Conservation (phyloP, 805 yeast species). For the Yamadazyma sp. region DNA sequence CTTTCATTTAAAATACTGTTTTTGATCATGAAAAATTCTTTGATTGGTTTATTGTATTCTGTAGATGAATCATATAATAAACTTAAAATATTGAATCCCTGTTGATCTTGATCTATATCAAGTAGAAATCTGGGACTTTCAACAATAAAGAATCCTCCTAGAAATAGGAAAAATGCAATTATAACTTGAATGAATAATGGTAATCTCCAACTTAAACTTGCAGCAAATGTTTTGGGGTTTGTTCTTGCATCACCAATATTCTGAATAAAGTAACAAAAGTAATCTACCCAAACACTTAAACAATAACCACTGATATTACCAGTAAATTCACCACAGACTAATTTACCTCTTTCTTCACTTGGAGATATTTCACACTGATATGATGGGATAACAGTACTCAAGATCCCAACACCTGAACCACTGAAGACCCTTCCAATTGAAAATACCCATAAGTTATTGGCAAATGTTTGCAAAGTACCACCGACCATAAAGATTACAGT, state of each 20-base stretch:
- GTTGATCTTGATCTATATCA: conserved; percentile 70
- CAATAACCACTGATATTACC: conserved; percentile 83
- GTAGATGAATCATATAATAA: conserved; percentile 27
- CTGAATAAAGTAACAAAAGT: conserved; percentile 62
- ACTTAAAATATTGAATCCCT: conserved; percentile 40
- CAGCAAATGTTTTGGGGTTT: conserved; percentile 34
- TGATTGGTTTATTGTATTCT: conserved; percentile 30
- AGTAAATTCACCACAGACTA: conserved; percentile 85
- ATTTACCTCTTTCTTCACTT: conserved; percentile 76
- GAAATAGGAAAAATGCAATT: conserved; percentile 63
- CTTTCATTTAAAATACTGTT: conserved; percentile 41
- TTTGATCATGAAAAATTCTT: conserved; percentile 48
- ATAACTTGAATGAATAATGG: conserved; percentile 76
- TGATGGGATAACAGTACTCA: conserved; percentile 81
- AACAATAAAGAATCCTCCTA: conserved; percentile 76
- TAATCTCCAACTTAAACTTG: conserved; percentile 64
- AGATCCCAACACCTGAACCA: conserved; percentile 84
- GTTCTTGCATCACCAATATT: conserved; percentile 43
- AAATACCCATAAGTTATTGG: conserved; percentile 52
- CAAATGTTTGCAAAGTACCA: conserved; percentile 67
- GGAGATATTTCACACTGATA: conserved; percentile 90
- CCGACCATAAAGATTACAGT: conserved; percentile 76
- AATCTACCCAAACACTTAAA: conserved; percentile 85
- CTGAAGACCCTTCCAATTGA: conserved; percentile 74
- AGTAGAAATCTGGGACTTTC: conserved; percentile 91